These are phyloP conservation scores for Hymenoscyphus occultus DNA, from an alignment of 2,329 filamentous ascomycete genomes.

Conservation along the genomic window DNA sequence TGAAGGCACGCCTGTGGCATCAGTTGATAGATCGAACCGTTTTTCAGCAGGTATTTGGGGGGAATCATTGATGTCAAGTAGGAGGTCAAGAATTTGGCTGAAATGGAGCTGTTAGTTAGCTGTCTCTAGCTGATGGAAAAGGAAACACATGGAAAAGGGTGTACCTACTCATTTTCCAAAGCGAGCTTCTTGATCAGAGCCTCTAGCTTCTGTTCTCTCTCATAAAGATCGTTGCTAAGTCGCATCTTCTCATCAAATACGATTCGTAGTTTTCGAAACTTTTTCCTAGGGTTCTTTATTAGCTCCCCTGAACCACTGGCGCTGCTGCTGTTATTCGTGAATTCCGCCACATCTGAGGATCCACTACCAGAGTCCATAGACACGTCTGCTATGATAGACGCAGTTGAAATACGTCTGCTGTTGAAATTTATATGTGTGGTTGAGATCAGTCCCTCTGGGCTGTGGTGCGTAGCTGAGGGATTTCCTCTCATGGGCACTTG, in stretches of 20 bases:
- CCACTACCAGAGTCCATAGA: neutral
- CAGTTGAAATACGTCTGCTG: neutral
- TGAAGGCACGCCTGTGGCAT: constrained; percentile 49
- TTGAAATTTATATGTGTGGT: neutral
- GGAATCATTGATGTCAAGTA: constrained; percentile 85
- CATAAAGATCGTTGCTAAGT: constrained; percentile 78
- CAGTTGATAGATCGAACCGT: constrained; percentile 73
- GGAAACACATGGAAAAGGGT: constrained; percentile 32
- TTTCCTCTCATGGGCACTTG: neutral
- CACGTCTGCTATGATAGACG: neutral
- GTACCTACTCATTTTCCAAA: constrained; percentile 85
- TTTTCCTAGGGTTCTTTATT: constrained; percentile 69
- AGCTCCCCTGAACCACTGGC: constrained; percentile 33
- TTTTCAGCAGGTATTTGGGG: constrained; percentile 72
- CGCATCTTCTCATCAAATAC: constrained; percentile 75
- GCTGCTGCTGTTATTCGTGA: neutral
- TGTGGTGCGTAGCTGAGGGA: neutral
- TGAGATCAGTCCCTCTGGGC: neutral
- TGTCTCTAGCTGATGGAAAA: neutral
- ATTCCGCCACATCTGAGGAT: neutral
- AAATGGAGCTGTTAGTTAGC: constrained; percentile 14
- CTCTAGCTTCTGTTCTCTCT: constrained; percentile 75
- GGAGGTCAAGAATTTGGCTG: constrained; percentile 83
- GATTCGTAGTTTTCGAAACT: constrained; percentile 88
- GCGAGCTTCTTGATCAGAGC: constrained; percentile 79